Conservation (phyloP, 805 yeast genomes). For the Kluyveromyces siamensis region DNA sequence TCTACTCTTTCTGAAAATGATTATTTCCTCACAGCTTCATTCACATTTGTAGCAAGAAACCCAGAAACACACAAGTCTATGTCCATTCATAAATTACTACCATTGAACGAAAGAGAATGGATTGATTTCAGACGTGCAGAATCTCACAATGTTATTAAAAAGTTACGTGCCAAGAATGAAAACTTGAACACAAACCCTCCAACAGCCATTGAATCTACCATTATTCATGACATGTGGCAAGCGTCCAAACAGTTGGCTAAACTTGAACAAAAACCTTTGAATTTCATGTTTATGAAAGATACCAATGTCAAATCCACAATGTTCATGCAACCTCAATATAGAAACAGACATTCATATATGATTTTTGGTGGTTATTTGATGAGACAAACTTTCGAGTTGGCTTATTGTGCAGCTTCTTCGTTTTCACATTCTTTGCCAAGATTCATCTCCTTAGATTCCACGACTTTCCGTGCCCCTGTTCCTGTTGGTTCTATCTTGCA, state of each 20-base stretch:
- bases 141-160: slow-evolving; percentile 79
- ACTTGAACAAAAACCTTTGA: slow-evolving; percentile 34
- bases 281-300: slow-evolving; percentile 58
- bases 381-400: slow-evolving; percentile 89
- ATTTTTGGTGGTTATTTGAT: slow-evolving; percentile 91
- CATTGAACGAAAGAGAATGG: slow-evolving; percentile 70
- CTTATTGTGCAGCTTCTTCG: slow-evolving; percentile 87
- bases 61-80: slow-evolving; percentile 87
- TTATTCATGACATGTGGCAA: slow-evolving; percentile 73
- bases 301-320: slow-evolving; percentile 65
- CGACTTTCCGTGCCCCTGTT: slow-evolving; percentile 88
- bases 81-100: slow-evolving; percentile 74
- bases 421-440: slow-evolving; percentile 80
- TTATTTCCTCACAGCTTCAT: slow-evolving; percentile 78
- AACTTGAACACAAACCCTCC: slow-evolving; percentile 59
- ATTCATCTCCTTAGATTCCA: slow-evolving; percentile 81
- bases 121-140: slow-evolving; percentile 81
- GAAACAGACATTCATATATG: slow-evolving; percentile 91
- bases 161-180: slow-evolving; percentile 59
- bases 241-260: slow-evolving; percentile 34
- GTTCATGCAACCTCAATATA: slow-evolving; percentile 94
- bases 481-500: slow-evolving; percentile 89
- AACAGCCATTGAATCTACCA: slow-evolving; percentile 59
- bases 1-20: slow-evolving; percentile 48
- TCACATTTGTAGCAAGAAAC: slow-evolving; percentile 92